These are phyloP conservation scores for Leishmania tropica DNA, from an alignment of 208 protist species.

Conservation along the genomic window DNA sequence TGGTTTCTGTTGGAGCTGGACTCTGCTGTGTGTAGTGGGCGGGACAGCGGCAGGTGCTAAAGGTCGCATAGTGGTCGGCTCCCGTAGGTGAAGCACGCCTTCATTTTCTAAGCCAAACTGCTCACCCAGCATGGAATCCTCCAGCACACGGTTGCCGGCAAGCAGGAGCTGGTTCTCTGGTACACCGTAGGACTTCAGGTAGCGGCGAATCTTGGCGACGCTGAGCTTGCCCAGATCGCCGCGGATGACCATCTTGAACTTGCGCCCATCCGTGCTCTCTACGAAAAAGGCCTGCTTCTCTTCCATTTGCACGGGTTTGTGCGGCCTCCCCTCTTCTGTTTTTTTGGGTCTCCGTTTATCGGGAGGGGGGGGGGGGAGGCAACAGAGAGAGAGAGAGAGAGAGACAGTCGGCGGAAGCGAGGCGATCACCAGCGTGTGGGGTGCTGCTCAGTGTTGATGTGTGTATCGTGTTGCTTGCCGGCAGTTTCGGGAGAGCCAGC, in stretches of 20 bases:
- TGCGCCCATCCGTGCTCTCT: conserved; percentile 68
- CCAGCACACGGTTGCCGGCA: conserved; percentile 38
- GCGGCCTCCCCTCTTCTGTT: no score
- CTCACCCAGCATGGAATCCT: conserved; percentile 64
- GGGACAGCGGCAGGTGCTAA: background rate
- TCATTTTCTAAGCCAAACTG: conserved; percentile 67
- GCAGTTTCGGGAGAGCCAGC: background rate
- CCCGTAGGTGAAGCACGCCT: conserved; percentile 41
- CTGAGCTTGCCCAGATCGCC: conserved; percentile 73
- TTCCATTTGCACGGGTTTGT: conserved; percentile 25
- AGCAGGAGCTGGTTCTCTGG: conserved; percentile 56
- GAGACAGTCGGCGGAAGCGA: no score
- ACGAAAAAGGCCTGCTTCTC: conserved; percentile 80
- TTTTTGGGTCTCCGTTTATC: no score
- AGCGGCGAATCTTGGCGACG: conserved; percentile 77
- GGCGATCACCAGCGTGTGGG: background rate
- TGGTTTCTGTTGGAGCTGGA: background rate
- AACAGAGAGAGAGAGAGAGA: no score
- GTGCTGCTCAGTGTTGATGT: background rate
- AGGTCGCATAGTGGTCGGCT: background rate
- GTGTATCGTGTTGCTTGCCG: background rate
- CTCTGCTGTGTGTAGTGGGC: background rate
- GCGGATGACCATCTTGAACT: conserved; percentile 88
- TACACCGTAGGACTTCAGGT: conserved; percentile 74
- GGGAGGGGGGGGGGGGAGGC: no score